A percentile compares a stretch with the other conserved stretches of the same genome.
Conservation (phyloP, 805 yeast species). For the Monosporozyma servazzii region DNA sequence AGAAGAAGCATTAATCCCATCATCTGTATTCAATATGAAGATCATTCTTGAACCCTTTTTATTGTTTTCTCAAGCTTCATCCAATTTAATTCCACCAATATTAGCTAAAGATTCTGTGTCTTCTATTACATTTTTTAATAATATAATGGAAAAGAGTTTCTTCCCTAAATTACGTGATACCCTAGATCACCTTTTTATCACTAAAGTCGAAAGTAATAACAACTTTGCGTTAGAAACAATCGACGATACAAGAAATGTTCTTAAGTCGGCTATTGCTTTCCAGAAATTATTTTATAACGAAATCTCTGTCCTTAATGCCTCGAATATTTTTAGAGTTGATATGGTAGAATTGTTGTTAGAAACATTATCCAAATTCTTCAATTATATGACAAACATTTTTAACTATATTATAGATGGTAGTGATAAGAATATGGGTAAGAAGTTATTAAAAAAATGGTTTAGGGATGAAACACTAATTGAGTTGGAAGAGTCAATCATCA, state of each 20-base stretch:
- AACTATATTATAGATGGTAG: constrained; percentile 20
- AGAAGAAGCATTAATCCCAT: constrained; percentile 57
- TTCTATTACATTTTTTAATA: constrained; percentile 45
- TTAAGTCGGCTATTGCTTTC: constrained; percentile 26
- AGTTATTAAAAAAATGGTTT: constrained; percentile 31
- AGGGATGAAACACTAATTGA: constrained; percentile 25
- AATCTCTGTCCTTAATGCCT: constrained; percentile 29
- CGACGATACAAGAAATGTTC: constrained; percentile 24
- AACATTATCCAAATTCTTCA: constrained; percentile 33
- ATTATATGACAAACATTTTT: constrained; percentile 28
- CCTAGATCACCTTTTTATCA: constrained; percentile 44
- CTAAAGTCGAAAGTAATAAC: constrained; percentile 33
- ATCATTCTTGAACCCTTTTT: constrained; percentile 66
- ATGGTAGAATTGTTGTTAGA: constrained; percentile 35
- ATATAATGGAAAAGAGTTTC: constrained; percentile 56
- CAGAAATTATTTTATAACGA: constrained; percentile 20
- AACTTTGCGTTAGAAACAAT: constrained; percentile 31
- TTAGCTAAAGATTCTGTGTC: constrained; percentile 15
- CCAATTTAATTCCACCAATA: constrained; percentile 31
- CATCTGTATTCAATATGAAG: constrained; percentile 72
- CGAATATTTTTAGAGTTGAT: constrained; percentile 40
- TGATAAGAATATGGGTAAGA: constrained; percentile 17
- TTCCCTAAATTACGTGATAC: constrained; percentile 54
- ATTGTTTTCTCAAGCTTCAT: constrained; percentile 54
- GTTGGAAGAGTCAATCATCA: constrained; percentile 28